A percentile compares a stretch with the other conserved stretches of the same genome.
phyloP scores from a whole-genome alignment of 495 filamentous ascomycete species.

The Aspergillus heteromorphus region DNA sequence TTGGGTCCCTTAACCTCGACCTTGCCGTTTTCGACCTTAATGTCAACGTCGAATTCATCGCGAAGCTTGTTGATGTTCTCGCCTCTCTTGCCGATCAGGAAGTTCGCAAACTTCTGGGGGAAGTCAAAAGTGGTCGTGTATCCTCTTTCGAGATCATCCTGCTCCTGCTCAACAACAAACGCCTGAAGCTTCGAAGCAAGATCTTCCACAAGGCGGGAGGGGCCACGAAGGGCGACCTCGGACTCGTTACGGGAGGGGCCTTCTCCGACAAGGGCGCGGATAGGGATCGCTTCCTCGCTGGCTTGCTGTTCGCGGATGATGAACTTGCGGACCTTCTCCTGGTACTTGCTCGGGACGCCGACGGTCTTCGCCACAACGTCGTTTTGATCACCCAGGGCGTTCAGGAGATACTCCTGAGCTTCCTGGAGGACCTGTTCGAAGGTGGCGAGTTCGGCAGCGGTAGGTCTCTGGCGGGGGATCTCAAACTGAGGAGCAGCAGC shows the following conservation, averaged over 20 bases:
- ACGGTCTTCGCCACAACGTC: constrained; percentile 60
- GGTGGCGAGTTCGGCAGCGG: constrained; percentile 51
- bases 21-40: constrained; percentile 73
- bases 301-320: constrained; percentile 69
- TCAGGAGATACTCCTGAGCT: constrained; percentile 64
- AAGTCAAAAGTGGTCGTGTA: constrained; percentile 83
- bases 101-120: constrained; percentile 88
- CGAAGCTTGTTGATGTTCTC: constrained; percentile 94
- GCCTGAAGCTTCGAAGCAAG: constrained; percentile 62
- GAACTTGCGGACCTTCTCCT: constrained; percentile 73
- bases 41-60: constrained; percentile 95
- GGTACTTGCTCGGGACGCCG: constrained; percentile 71
- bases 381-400: constrained; percentile 65
- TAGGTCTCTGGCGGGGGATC: constrained; percentile 59
- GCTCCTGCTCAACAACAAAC: constrained; percentile 78
- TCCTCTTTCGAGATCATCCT: constrained; percentile 83
- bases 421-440: constrained; percentile 68
- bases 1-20: constrained; percentile 67
- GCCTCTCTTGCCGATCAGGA: constrained; percentile 86
- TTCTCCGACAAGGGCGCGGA: constrained; percentile 57
- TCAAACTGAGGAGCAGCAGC: constrained; percentile 54
- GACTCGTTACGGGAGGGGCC: constrained; percentile 36
- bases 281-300: constrained; percentile 61
- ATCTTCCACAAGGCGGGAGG: constrained; percentile 60
- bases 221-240: constrained; percentile 69